phyloP scores from a whole-genome alignment of 2,329 filamentous ascomycete species.

The Xylariaceae sp. region DNA sequence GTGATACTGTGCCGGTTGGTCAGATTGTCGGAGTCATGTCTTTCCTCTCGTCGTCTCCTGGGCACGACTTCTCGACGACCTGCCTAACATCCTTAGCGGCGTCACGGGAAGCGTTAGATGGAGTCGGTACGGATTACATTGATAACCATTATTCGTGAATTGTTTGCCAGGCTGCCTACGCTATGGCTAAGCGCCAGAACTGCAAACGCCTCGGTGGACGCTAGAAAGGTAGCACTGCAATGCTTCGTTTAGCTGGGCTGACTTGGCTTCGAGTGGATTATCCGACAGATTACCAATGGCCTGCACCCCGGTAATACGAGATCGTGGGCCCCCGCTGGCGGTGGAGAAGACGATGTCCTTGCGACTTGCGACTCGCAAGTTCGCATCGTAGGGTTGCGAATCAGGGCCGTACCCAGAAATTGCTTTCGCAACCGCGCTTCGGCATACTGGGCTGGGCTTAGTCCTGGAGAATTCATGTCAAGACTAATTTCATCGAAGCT shows the following conservation, averaged over 20 bases:
- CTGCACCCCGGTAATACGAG: neutral
- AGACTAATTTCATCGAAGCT: no score
- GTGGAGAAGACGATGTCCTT: neutral
- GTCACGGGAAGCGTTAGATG: no score
- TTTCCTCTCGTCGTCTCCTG: no score
- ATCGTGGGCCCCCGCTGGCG: neutral
- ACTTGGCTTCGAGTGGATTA: neutral
- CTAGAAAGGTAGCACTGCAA: neutral
- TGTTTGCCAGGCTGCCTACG: no score
- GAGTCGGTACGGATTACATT: no score
- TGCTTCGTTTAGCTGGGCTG: neutral
- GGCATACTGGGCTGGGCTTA: neutral
- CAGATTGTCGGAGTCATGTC: no score
- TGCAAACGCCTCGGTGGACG: no score
- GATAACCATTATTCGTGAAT: no score
- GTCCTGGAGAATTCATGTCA: neutral
- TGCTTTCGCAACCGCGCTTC: neutral
- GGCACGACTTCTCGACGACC: no score
- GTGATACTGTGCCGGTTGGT: no score
- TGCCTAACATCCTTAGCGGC: no score
- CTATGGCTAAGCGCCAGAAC: no score
- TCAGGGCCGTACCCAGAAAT: neutral
- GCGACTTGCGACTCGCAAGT: neutral
- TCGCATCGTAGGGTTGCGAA: neutral
- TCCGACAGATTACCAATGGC: neutral